Evolutionary conservation across 129 eudicot species (phyloP).

Genomic region (Artemisia tridentata): DNA sequence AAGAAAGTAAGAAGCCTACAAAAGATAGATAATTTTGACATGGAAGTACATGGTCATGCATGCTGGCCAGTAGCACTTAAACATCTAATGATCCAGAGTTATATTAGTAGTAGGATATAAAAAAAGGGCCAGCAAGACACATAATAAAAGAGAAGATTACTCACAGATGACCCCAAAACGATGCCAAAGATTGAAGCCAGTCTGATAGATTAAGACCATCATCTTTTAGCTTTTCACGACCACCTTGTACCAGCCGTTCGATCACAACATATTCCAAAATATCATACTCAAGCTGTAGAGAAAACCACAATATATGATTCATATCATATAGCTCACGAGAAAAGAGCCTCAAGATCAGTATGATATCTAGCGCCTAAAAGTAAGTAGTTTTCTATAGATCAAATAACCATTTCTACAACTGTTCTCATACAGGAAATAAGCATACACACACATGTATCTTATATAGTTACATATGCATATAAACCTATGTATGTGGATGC

Average conservation of each 20-base stretch:
- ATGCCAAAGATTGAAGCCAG: constrained; percentile 99
- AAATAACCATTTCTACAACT: too few species aligned
- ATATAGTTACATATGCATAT: too few species aligned
- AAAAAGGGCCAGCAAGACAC: constrained; percentile 13
- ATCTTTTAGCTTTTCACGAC: constrained; percentile 95
- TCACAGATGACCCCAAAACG: constrained; percentile 99
- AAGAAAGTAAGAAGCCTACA: not conserved
- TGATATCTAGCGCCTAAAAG: too few species aligned
- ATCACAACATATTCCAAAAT: constrained; percentile 96
- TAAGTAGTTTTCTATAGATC: too few species aligned
- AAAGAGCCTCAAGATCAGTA: too few species aligned
- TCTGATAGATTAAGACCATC: constrained; percentile 97
- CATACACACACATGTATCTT: too few species aligned
- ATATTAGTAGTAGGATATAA: not conserved
- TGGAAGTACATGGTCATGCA: constrained; percentile 24
- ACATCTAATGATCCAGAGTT: constrained; percentile 5
- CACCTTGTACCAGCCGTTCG: constrained; percentile 93
- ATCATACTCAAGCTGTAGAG: constrained; percentile 91
- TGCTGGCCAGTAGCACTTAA: constrained; percentile 19
- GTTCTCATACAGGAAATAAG: too few species aligned
- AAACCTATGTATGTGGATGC: too few species aligned
- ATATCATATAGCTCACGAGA: constrained; percentile 4
- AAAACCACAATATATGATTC: constrained; percentile 16
- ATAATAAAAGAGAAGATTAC: constrained; percentile 36
- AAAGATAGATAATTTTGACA: not conserved